Conservation (phyloP, 805 yeast genomes). For the Wickerhamiella cacticola region DNA sequence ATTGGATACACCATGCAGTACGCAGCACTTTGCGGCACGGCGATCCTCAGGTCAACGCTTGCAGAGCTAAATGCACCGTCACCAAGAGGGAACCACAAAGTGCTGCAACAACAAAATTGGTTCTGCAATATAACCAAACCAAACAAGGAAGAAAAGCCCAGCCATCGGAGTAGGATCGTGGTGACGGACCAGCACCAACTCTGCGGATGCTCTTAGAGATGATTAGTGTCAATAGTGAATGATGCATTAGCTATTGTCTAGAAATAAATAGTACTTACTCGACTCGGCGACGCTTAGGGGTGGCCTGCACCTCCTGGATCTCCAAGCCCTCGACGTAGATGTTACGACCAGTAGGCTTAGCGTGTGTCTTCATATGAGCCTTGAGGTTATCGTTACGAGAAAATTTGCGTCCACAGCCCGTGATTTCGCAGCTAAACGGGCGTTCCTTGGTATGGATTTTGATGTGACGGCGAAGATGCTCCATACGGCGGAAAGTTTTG, state of each 20-base stretch:
- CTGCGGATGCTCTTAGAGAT: background rate
- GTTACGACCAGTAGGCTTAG: constrained; percentile 34
- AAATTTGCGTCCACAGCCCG: constrained; percentile 51
- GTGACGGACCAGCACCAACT: too few species aligned
- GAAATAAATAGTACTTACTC: constrained; percentile 8
- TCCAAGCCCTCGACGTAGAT: constrained; percentile 31
- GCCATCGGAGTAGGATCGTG: too few species aligned
- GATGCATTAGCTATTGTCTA: constrained; percentile 6
- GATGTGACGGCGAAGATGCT: constrained; percentile 42
- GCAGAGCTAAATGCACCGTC: too few species aligned
- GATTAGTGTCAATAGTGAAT: background rate
- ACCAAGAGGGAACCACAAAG: too few species aligned
- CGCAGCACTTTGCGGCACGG: too few species aligned
- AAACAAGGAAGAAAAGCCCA: too few species aligned
- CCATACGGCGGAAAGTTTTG: constrained; percentile 32
- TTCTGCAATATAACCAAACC: too few species aligned
- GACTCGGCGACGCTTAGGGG: constrained; percentile 11
- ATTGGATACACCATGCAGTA: too few species aligned
- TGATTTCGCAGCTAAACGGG: constrained; percentile 52
- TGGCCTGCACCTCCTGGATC: constrained; percentile 9
- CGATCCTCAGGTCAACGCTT: too few species aligned
- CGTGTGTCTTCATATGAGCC: constrained; percentile 65
- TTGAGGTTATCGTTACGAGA: constrained; percentile 67
- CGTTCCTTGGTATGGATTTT: constrained; percentile 70
- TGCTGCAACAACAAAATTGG: too few species aligned